Evolutionary conservation across 208 protist genomes (phyloP).

Genomic region (Angomonas ambiguus): DNA sequence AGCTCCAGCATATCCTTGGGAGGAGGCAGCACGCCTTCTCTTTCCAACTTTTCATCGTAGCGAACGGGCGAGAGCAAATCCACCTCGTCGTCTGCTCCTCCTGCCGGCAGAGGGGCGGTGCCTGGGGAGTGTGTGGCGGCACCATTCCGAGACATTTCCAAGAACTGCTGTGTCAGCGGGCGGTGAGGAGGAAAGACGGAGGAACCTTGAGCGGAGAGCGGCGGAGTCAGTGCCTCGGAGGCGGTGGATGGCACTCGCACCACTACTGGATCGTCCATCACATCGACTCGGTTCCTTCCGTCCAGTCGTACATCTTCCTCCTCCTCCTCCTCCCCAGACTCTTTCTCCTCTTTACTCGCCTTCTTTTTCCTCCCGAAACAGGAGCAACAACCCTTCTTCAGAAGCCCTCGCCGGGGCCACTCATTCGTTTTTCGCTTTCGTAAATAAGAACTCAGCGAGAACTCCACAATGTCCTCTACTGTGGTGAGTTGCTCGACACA

Average conservation of each 20-base stretch:
- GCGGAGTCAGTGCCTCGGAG: too few relatives aligned
- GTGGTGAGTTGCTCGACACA: slow-evolving; percentile 60
- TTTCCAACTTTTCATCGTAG: slow-evolving; percentile 35
- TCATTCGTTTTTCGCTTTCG: slow-evolving; percentile 16
- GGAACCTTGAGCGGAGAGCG: too few relatives aligned
- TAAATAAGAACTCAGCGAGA: slow-evolving; percentile 15
- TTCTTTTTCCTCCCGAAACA: not conserved
- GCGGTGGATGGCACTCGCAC: not conserved
- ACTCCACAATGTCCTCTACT: slow-evolving; percentile 65
- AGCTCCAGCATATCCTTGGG: slow-evolving; percentile 27
- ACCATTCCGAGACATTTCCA: too few relatives aligned
- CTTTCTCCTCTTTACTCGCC: not conserved
- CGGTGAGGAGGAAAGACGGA: too few relatives aligned
- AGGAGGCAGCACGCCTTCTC: slow-evolving; percentile 26
- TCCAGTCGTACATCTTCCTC: too few relatives aligned
- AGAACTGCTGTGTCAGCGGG: too few relatives aligned
- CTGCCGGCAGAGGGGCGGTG: too few relatives aligned
- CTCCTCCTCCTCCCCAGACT: not conserved
- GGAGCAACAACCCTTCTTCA: too few relatives aligned
- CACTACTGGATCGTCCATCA: not conserved
- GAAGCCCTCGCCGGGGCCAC: slow-evolving; percentile 5
- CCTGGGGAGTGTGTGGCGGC: too few relatives aligned
- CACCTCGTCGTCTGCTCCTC: too few relatives aligned
- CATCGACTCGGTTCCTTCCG: too few relatives aligned
- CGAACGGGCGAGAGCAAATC: too few relatives aligned